Evolutionary conservation across 2,329 filamentous ascomycete genomes (phyloP), one percentile per base, ranked within the genome.

Genomic region (Teratosphaeria pseudoeucalypti): DNA sequence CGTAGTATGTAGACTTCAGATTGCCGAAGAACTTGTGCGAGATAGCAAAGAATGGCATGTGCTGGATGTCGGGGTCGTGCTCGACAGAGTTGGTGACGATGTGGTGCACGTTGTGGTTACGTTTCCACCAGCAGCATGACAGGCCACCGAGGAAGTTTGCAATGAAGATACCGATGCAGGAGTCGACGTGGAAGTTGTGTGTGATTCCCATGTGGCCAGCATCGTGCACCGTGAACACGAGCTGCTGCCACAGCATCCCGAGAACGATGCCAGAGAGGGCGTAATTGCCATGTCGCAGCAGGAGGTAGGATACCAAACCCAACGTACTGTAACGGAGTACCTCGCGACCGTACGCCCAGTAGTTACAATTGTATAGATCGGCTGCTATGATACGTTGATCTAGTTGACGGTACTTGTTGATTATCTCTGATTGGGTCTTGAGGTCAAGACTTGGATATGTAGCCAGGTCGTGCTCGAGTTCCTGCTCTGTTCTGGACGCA

Each of bases 131-230:
- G 53, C 92, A 90, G 58, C 96, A 77, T 29, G 90, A 96, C 37
- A 99, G 76, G 0, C 94, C 94, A 43, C 94, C 94, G 23, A 94
- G 77, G 67, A 88, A 97, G 72, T 96, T 88, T 57, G 92, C 91
- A 68, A 96, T 88, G 64, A 95, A 76, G 70, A 97, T 96, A 55
- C 90, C 92, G 63, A 99, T 90, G 55, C 88, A 80, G 1, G 87
- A 88, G 73, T 99, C 94, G 43, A 85, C 75, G 56, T 88, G 85
- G 72, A 92, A 97, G 71, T 87, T 81, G 74, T 97, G 92, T 2
- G 94, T 99, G 67, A 99, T 96, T 65, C 90, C 94, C 88, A 96
- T 95, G 74, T 99, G 94, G 6, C 90, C 92, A 56, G 92, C 90
- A 78, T 99, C 94, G 74, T 99, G 94, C 62, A 90, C 94, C 1